Evolutionary conservation across 768 basidiomycete genomes (phyloP).

Genomic region (Gymnopilus junonius): DNA sequence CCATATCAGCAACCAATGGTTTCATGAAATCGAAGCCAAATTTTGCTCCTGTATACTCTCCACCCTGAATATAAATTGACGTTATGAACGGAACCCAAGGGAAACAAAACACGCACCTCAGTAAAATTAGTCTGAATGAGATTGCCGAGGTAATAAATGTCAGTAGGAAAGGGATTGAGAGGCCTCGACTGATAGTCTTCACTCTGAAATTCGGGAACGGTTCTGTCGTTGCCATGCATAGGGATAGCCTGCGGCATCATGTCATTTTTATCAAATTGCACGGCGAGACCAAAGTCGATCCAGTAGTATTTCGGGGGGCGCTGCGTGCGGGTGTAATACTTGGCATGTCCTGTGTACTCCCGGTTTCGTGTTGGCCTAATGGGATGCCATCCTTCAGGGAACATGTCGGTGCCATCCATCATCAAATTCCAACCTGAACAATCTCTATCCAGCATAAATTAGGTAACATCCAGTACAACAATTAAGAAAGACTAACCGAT

Average conservation of each 20-base stretch:
- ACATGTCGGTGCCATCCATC: slow-evolving; percentile 5
- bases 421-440: slow-evolving; percentile 7
- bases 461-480: not conserved
- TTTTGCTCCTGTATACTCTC: not conserved
- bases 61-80: too few relatives aligned
- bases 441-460: not conserved
- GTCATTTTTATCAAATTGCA: not conserved
- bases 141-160: slow-evolving; percentile 7
- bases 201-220: not conserved
- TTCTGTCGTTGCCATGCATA: not conserved
- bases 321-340: slow-evolving; percentile 11
- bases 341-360: not conserved
- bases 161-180: slow-evolving; percentile 1
- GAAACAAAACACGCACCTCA: not conserved
- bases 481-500: not conserved
- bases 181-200: not conserved
- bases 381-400: slow-evolving; percentile 5
- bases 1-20: not conserved
- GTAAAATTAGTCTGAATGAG: not conserved
- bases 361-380: not conserved
- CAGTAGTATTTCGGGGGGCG: slow-evolving; percentile 17
- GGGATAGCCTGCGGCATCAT: not conserved
- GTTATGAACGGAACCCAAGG: too few relatives aligned
- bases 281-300: slow-evolving; percentile 17
- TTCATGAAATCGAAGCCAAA: slow-evolving; percentile 3